A percentile compares a stretch with the other conserved stretches of the same genome.
phyloP scores from a whole-genome alignment of 352 stramenopile species.

The Salisapilia sapeloensis region DNA sequence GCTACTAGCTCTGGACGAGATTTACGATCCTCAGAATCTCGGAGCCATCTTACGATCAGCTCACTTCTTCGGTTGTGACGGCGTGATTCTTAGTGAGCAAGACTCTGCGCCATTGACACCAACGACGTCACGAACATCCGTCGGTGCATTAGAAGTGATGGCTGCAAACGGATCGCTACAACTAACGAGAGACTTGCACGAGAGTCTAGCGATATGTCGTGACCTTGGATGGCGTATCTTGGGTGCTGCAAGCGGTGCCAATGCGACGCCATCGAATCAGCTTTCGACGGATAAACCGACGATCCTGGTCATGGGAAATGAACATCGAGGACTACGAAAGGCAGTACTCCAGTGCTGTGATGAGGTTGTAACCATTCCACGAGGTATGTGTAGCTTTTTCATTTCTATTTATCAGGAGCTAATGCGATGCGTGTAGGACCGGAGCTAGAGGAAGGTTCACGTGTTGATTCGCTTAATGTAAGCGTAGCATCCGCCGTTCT shows the following conservation, averaged over 20 bases:
- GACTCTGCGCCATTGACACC: constrained; percentile 60
- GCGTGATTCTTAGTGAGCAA: constrained; percentile 44
- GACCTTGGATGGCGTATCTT: constrained; percentile 60
- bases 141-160: constrained; percentile 52
- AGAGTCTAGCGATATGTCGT: constrained; percentile 33
- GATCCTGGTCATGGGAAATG: constrained; percentile 76
- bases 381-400: constrained; percentile 6
- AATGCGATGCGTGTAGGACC: constrained; percentile 8
- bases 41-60: constrained; percentile 61
- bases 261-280: constrained; percentile 44
- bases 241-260: constrained; percentile 49
- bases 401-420: not conserved
- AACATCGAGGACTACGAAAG: constrained; percentile 58
- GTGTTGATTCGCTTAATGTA: constrained; percentile 70
- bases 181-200: constrained; percentile 48
- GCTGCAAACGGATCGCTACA: constrained; percentile 56
- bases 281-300: constrained; percentile 27
- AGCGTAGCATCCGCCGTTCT: constrained; percentile 61
- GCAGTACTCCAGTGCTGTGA: constrained; percentile 53
- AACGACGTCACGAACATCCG: constrained; percentile 48
- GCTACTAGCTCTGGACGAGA: constrained; percentile 54
- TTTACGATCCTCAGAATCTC: constrained; percentile 72
- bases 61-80: constrained; percentile 55
- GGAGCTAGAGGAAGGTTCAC: constrained; percentile 34
- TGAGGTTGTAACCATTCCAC: constrained; percentile 60